Evolutionary conservation across 805 yeast species (phyloP), one percentile per base, ranked within the genome.

Genomic region (Starmerella stellata): DNA sequence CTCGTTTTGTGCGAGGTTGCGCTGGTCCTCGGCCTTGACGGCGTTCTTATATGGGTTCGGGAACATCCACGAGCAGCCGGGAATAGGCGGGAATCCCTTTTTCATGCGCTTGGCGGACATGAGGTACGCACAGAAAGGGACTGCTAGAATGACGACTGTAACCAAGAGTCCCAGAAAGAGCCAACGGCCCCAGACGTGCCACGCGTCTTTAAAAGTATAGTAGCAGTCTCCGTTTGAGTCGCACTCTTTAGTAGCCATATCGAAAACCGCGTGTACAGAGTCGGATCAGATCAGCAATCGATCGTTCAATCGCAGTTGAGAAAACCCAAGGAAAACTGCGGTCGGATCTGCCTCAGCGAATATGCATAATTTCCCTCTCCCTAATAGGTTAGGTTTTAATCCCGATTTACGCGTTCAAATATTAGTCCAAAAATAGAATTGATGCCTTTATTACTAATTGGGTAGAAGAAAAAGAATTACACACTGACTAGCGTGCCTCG

Each of bases 161-260:
- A 55, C 38, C 19, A 56, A 40, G 13, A 48, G 34, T 7, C 50
- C 61, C 14, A 57, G 42, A 18, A 57, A 36, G 13, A 57, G 51
- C 61, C 61, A 57, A 35, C 61, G 52, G 27, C 61, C 61, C 59
- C 61, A 57, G 34, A 23, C 35, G 32, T 49, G 47, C 58, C 58
- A 56, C 13, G 50, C 47, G 21, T 39, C 44, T 5, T 27, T 45
- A 31, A 24, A 38, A 9, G 32, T 38, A 19, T 43, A 43, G 42
- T 43, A 46, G 41, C 51, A 49, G 39, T 40, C 35, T 27, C 44
- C 48, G 31, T 28, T 27, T 33, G 39, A 28, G 30, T 39, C 40
- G 32, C 43, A 44, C 28, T 34, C 35, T 16, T 34, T 41, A n/a
- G 18, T 29, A 14, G 27, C 17, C 25, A 5, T 28, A 23, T 23